phyloP scores from a whole-genome alignment of 371 early-diverging fungal genomes.

The Apophysomyces elegans region DNA sequence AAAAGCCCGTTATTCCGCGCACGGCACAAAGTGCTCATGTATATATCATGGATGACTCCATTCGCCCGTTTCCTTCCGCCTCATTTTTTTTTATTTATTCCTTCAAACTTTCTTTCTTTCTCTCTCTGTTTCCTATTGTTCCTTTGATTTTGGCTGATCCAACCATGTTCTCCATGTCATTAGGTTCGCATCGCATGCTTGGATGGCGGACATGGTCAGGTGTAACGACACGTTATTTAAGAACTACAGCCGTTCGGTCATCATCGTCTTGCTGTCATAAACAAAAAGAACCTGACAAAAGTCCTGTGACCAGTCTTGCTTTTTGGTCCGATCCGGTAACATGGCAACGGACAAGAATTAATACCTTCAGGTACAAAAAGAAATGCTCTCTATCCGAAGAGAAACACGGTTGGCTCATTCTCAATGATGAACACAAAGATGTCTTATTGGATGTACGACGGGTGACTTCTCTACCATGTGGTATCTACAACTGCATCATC shows the following conservation, averaged over 20 bases:
- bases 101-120: background rate
- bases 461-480: slow-evolving; percentile 60
- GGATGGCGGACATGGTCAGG: background rate
- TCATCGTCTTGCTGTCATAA: slow-evolving; percentile 16
- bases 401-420: no score
- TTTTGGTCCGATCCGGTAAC: slow-evolving; percentile 54
- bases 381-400: background rate
- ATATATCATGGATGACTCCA: background rate
- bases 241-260: background rate
- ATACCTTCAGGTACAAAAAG: slow-evolving; percentile 44
- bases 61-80: background rate
- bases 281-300: slow-evolving; percentile 10
- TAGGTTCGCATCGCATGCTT: background rate
- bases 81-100: background rate
- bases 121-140: background rate
- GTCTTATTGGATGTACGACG: slow-evolving; percentile 56
- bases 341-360: slow-evolving; percentile 53
- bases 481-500: slow-evolving; percentile 52
- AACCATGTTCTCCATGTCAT: background rate
- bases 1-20: slow-evolving; percentile 5
- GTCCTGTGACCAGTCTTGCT: slow-evolving; percentile 12
- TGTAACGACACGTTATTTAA: slow-evolving; percentile 2
- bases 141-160: no score
- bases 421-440: slow-evolving; percentile 24
- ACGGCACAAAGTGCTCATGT: slow-evolving; percentile 4